Conservation (phyloP, 768 basidiomycete species). For the Xerocomellus amylosporus region DNA sequence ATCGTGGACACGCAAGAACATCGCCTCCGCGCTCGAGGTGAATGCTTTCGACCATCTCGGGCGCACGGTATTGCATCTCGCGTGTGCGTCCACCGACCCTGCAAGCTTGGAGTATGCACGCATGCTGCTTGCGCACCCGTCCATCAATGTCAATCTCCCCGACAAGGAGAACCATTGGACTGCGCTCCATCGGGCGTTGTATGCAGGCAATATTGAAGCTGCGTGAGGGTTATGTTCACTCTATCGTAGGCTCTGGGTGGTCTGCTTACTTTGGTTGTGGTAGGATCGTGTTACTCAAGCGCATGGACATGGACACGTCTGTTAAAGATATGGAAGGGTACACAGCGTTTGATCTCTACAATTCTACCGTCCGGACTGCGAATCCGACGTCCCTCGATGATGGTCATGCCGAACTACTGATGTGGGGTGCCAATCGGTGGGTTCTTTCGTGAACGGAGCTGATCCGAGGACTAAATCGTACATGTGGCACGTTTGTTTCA, state of each 20-base stretch:
- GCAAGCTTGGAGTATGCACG: constrained; percentile 74
- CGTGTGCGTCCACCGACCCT: constrained; percentile 60
- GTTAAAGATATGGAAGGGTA: constrained; percentile 86
- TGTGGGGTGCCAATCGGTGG: constrained; percentile 84
- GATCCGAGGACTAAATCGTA: not conserved
- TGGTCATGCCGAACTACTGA: constrained; percentile 60
- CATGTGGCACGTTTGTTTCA: not conserved
- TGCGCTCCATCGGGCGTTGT: constrained; percentile 83
- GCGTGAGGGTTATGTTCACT: constrained; percentile 46
- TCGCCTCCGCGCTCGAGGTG: constrained; percentile 47
- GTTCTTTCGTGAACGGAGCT: constrained; percentile 1
- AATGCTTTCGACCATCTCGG: constrained; percentile 74
- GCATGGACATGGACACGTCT: constrained; percentile 65
- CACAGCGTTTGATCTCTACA: constrained; percentile 90
- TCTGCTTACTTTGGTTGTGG: constrained; percentile 19
- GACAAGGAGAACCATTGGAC: constrained; percentile 92
- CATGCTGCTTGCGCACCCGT: constrained; percentile 70
- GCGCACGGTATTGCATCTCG: constrained; percentile 78
- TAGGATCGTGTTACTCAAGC: constrained; percentile 73
- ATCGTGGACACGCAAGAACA: constrained; percentile 54
- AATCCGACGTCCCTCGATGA: constrained; percentile 46
- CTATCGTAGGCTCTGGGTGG: not conserved
- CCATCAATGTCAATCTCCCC: constrained; percentile 71
- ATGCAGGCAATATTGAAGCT: constrained; percentile 69
- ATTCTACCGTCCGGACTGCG: constrained; percentile 78